Percentiles rank a stretch among this genome's conserved stretches.
Conservation (phyloP, 345 rosid genomes). For the Fremontodendron californicum region DNA sequence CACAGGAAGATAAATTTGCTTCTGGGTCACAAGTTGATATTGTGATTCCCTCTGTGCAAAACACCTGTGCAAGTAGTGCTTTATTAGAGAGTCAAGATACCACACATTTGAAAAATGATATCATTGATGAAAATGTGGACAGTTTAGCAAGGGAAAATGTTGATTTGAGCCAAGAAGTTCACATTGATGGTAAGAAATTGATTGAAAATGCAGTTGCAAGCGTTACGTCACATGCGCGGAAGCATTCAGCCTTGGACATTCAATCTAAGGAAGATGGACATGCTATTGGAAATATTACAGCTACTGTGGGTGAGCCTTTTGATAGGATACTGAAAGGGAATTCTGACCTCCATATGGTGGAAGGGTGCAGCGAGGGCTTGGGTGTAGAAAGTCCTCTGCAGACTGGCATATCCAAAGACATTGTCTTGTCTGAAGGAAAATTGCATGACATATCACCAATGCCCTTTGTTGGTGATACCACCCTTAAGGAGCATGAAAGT, state of each 20-base stretch:
- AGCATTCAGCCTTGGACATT: constrained; percentile 21
- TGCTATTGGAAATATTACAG: constrained; percentile 10
- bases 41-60: constrained; percentile 16
- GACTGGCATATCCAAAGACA: constrained; percentile 24
- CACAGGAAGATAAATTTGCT: constrained; percentile 29
- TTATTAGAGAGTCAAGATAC: constrained; percentile 30
- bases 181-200: constrained; percentile 21
- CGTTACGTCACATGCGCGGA: constrained; percentile 17
- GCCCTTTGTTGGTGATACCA: constrained; percentile 16
- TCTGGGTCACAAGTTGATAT: constrained; percentile 39
- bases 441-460: constrained; percentile 11
- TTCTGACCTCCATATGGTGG: constrained; percentile 29
- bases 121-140: constrained; percentile 18
- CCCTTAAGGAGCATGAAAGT: constrained; percentile 19
- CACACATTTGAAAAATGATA: constrained; percentile 22
- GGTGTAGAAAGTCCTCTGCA: constrained; percentile 11
- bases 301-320: constrained; percentile 28
- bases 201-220: constrained; percentile 24
- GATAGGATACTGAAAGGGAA: constrained; percentile 23
- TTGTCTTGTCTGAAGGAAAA: constrained; percentile 18
- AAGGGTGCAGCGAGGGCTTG: constrained; percentile 31
- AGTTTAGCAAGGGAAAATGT: constrained; percentile 24
- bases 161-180: constrained; percentile 17
- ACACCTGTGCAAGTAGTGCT: constrained; percentile 24
- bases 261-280: constrained; percentile 30